Evolutionary conservation across 108 stramenopile genomes (phyloP).

Genomic region (Parietichytrium sp.): DNA sequence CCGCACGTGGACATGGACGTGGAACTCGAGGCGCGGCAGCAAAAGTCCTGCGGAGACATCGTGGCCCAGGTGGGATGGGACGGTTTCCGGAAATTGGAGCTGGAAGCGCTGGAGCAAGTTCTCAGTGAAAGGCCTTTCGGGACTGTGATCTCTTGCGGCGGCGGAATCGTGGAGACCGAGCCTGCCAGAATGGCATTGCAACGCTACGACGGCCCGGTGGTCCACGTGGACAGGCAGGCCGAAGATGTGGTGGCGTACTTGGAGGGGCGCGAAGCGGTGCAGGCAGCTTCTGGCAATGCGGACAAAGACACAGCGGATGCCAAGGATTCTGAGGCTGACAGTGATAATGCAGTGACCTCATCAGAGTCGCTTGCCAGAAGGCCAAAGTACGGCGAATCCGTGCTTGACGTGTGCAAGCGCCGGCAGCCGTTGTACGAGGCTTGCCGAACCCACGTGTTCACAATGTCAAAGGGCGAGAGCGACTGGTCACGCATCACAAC

Average conservation of each 20-base stretch:
- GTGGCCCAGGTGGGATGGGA: constrained; percentile 28
- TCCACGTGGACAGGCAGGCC: not conserved
- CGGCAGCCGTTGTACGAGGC: constrained; percentile 1
- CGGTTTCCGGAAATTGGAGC: constrained; percentile 9
- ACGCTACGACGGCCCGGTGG: not conserved
- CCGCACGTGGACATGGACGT: constrained; percentile 5
- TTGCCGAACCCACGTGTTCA: not conserved
- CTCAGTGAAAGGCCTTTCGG: not conserved
- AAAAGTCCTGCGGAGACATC: not conserved
- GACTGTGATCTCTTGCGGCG: constrained; percentile 42
- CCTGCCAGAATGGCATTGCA: not conserved
- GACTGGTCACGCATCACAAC: not conserved
- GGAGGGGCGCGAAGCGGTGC: not conserved
- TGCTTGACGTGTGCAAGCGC: not conserved
- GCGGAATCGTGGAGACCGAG: constrained; percentile 39
- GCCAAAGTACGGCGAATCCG: not conserved
- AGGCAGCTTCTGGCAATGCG: not conserved
- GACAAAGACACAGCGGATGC: not conserved
- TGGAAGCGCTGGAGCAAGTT: not conserved
- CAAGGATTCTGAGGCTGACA: not conserved
- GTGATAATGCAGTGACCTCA: not conserved
- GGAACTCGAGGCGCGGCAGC: not conserved
- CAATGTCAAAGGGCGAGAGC: not conserved
- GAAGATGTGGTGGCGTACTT: constrained; percentile 1
- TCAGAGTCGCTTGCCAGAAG: not conserved